A percentile compares a stretch with the other conserved stretches of the same genome.
phyloP scores from a whole-genome alignment of 306 rosid species.

The Rosa persica region DNA sequence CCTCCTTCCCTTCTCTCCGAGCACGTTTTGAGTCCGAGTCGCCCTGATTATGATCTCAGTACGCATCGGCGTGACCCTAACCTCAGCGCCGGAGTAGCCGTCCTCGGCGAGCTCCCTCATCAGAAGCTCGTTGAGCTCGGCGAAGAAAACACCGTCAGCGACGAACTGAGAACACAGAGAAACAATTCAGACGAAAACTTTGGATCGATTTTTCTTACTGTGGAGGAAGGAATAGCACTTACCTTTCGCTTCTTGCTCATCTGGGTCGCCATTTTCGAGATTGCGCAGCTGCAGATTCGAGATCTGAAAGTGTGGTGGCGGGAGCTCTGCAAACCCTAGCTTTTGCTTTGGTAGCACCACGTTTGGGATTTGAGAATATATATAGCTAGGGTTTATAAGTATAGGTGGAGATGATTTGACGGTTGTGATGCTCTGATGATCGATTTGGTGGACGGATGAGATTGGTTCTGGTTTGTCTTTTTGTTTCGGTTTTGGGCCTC shows the following conservation, averaged over 20 bases:
- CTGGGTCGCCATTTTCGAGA: conserved; percentile 36
- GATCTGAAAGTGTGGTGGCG: conserved; percentile 19
- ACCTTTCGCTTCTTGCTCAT: conserved; percentile 91
- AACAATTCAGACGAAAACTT: not conserved
- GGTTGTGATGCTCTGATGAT: conserved; percentile 16
- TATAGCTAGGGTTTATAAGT: conserved; percentile 12
- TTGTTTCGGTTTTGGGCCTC: not conserved
- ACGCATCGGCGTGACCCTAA: conserved; percentile 74
- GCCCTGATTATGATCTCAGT: conserved; percentile 69
- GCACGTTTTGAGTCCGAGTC: conserved; percentile 58
- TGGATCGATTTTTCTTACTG: not conserved
- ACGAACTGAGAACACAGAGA: conserved; percentile 43
- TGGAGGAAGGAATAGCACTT: not conserved
- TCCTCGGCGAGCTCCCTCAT: conserved; percentile 77
- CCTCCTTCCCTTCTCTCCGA: conserved; percentile 75
- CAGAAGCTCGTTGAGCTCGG: conserved; percentile 71
- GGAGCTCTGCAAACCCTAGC: conserved; percentile 50
- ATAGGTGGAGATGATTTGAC: conserved; percentile 14
- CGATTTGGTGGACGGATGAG: conserved; percentile 23
- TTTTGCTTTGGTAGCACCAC: not conserved
- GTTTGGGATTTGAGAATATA: not conserved
- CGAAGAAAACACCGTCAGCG: conserved; percentile 76
- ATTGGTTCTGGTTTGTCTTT: not conserved
- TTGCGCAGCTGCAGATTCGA: conserved; percentile 10
- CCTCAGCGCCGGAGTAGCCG: conserved; percentile 82